Conservation (phyloP, 495 filamentous ascomycete genomes). For the Amphirosellinia nigrospora region DNA sequence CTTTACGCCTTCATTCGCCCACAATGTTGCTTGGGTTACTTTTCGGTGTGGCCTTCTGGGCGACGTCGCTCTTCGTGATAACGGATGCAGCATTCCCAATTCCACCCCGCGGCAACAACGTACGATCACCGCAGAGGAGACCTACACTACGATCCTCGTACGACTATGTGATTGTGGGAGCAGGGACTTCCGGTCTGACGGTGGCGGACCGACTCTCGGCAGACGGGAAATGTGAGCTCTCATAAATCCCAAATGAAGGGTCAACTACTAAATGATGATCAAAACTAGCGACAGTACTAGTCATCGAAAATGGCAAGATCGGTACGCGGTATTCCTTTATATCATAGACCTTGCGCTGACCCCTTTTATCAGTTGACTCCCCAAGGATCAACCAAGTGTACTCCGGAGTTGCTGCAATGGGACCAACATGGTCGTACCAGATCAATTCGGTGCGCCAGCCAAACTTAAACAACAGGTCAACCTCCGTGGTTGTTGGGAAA, state of each 20-base stretch:
- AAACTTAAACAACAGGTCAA: slow-evolving; percentile 42
- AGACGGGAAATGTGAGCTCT: slow-evolving; percentile 35
- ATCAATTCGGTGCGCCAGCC: slow-evolving; percentile 51
- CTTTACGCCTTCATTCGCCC: no score
- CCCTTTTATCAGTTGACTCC: slow-evolving; percentile 29
- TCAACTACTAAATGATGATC: neutral
- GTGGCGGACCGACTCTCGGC: slow-evolving; percentile 58
- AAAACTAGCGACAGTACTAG: slow-evolving; percentile 47
- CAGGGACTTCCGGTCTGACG: slow-evolving; percentile 56
- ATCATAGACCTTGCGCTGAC: slow-evolving; percentile 14
- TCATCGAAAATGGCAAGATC: slow-evolving; percentile 59
- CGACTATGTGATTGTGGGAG: slow-evolving; percentile 57
- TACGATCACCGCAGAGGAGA: neutral
- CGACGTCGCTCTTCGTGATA: neutral
- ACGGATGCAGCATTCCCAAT: neutral
- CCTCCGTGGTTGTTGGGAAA: slow-evolving; percentile 41
- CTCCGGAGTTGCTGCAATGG: slow-evolving; percentile 38
- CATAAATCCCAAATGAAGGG: neutral
- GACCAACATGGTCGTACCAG: slow-evolving; percentile 48
- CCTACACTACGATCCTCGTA: slow-evolving; percentile 27
- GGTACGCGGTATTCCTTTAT: slow-evolving; percentile 24
- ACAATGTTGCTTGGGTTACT: neutral
- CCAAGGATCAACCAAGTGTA: slow-evolving; percentile 38
- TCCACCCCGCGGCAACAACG: neutral
- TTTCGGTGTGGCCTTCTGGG: neutral